Evolutionary conservation across 2,329 filamentous ascomycete genomes (phyloP).

Genomic region (Botrytis galanthina): DNA sequence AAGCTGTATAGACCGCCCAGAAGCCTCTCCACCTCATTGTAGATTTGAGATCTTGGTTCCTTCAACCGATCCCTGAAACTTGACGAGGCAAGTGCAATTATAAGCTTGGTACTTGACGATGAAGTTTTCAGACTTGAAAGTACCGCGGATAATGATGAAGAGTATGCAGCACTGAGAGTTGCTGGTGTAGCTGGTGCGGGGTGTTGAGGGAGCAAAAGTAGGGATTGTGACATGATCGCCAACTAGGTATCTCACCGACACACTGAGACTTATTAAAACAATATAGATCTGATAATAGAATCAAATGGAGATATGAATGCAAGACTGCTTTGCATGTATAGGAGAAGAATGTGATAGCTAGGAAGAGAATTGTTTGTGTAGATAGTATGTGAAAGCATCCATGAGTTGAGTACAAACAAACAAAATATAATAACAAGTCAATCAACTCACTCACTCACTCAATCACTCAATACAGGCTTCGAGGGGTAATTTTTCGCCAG

Average conservation of each 20-base stretch:
- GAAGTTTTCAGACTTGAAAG: slow-evolving; percentile 49
- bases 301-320: not conserved
- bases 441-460: too few relatives aligned
- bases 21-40: slow-evolving; percentile 68
- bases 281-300: not conserved
- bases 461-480: not conserved
- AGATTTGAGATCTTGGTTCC: slow-evolving; percentile 53
- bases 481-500: not conserved
- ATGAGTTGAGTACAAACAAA: not conserved
- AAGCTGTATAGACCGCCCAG: slow-evolving; percentile 77
- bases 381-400: not conserved
- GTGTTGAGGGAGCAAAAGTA: slow-evolving; percentile 63
- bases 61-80: slow-evolving; percentile 49
- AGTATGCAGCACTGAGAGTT: slow-evolving; percentile 58
- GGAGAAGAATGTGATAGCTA: not conserved
- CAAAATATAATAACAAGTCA: not conserved
- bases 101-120: slow-evolving; percentile 35
- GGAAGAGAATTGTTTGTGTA: not conserved
- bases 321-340: not conserved
- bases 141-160: slow-evolving; percentile 54
- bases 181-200: slow-evolving; percentile 53
- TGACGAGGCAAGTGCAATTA: slow-evolving; percentile 60
- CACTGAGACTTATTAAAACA: not conserved
- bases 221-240: slow-evolving; percentile 42
- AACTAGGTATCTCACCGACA: slow-evolving; percentile 4